phyloP scores from a whole-genome alignment of 192 early-diverging fungal genomes.

The Polychytrium aggregatum region DNA sequence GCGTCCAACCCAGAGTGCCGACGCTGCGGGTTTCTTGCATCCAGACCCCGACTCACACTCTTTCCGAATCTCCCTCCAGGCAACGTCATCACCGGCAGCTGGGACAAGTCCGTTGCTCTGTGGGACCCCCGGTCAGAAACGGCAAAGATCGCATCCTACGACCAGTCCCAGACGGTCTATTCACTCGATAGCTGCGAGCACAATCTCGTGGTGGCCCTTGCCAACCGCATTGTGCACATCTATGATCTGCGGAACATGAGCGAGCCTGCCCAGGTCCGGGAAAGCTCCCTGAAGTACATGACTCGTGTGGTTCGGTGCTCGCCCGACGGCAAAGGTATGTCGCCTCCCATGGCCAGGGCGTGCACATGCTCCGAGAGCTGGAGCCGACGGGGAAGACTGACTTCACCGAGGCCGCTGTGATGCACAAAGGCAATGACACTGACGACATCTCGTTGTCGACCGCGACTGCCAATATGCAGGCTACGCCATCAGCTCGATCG shows the following conservation, averaged over 20 bases:
- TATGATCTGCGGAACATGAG: constrained; percentile 82
- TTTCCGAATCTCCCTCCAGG: constrained; percentile 17
- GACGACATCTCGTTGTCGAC: too few species aligned
- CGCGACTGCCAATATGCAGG: too few species aligned
- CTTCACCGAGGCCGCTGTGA: background rate
- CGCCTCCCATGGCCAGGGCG: too few species aligned
- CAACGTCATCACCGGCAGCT: constrained; percentile 72
- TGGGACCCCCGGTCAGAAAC: constrained; percentile 58
- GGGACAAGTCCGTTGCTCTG: constrained; percentile 77
- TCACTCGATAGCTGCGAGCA: constrained; percentile 67
- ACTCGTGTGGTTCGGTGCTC: constrained; percentile 72
- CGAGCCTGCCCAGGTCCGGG: constrained; percentile 55
- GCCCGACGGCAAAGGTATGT: constrained; percentile 63
- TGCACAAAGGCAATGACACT: too few species aligned
- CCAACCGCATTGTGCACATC: constrained; percentile 60
- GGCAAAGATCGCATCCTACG: constrained; percentile 25
- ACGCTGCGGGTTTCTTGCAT: background rate
- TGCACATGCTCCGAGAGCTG: too few species aligned
- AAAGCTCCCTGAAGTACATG: constrained; percentile 81
- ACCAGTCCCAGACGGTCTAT: constrained; percentile 69
- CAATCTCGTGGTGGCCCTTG: constrained; percentile 68
- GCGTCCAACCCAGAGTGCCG: constrained; percentile 3
- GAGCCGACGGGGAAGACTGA: background rate
- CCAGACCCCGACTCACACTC: background rate
- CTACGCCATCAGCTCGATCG: constrained; percentile 83